Percentiles rank a stretch among this genome's conserved stretches.
These are phyloP conservation scores for Breynia disticha DNA, from an alignment of 441 rosid genomes.

Conservation along the genomic window DNA sequence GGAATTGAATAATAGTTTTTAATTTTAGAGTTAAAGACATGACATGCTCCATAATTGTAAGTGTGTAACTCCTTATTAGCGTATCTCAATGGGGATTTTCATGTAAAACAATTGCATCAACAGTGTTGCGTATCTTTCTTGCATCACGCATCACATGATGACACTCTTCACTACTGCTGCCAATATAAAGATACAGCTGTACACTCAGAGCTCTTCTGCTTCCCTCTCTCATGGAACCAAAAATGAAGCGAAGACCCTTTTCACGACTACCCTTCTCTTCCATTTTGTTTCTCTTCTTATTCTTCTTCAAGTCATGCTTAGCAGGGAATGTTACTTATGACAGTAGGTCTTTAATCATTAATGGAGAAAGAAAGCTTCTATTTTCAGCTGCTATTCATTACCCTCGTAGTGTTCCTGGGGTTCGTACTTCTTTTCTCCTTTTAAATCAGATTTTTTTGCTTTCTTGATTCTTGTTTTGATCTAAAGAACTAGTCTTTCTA, in stretches of 20 bases:
- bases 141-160: too few relatives aligned
- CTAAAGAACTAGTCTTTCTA: neutral
- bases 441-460: neutral
- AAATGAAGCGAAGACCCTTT: neutral
- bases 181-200: too few relatives aligned
- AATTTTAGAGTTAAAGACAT: too few relatives aligned
- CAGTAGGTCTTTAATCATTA: constrained; percentile 63
- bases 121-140: too few relatives aligned
- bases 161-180: too few relatives aligned
- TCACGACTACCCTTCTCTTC: neutral
- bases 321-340: constrained; percentile 67
- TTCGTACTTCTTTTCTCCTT: constrained; percentile 19
- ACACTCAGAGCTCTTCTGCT: neutral
- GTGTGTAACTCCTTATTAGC: too few relatives aligned
- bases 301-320: constrained; percentile 4
- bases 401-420: constrained; percentile 95
- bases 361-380: constrained; percentile 71
- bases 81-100: too few relatives aligned
- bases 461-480: neutral
- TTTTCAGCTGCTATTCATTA: constrained; percentile 93
- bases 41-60: too few relatives aligned
- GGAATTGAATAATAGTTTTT: too few relatives aligned
- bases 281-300: neutral
- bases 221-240: neutral
- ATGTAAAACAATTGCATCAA: too few relatives aligned